A percentile compares a stretch with the other conserved stretches of the same genome.
These are phyloP conservation scores for Ambrosia artemisiifolia DNA, from an alignment of 129 eudicot genomes.

Conservation along the genomic window DNA sequence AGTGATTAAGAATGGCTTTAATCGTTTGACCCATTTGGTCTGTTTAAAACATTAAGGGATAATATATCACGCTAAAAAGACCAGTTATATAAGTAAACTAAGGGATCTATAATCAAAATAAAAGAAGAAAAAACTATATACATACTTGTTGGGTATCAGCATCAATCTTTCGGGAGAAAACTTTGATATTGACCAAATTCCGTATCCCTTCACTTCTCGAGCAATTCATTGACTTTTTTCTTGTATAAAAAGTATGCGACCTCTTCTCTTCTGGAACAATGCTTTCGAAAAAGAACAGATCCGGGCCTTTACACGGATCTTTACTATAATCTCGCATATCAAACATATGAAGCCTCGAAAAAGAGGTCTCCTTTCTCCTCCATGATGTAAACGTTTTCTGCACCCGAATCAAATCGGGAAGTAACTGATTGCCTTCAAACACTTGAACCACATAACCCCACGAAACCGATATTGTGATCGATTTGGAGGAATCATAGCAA, in stretches of 20 bases:
- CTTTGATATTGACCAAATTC: constrained; percentile 39
- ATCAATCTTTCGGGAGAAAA: constrained; percentile 41
- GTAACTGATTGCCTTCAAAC: constrained; percentile 61
- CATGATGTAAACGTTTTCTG: constrained; percentile 64
- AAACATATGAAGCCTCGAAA: constrained; percentile 58
- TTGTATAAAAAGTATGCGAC: constrained; percentile 42
- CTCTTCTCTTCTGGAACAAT: constrained; percentile 28
- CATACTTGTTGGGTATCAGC: constrained; percentile 25
- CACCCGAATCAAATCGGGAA: constrained; percentile 54
- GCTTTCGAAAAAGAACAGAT: constrained; percentile 51
- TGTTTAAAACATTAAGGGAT: too few species aligned
- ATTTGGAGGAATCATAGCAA: constrained; percentile 59
- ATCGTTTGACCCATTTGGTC: too few species aligned
- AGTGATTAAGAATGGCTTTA: too few species aligned
- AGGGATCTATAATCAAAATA: neutral
- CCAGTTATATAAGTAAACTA: too few species aligned
- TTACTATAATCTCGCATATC: constrained; percentile 48
- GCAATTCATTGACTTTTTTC: constrained; percentile 37
- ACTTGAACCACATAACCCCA: constrained; percentile 86
- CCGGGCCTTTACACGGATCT: constrained; percentile 52
- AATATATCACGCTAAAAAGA: too few species aligned
- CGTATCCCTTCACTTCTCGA: constrained; percentile 27
- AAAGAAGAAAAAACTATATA: neutral
- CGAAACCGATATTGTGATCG: constrained; percentile 55
- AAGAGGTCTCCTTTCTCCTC: constrained; percentile 43